phyloP scores from a whole-genome alignment of 148 eudicot genomes.

The Rheum nobile region DNA sequence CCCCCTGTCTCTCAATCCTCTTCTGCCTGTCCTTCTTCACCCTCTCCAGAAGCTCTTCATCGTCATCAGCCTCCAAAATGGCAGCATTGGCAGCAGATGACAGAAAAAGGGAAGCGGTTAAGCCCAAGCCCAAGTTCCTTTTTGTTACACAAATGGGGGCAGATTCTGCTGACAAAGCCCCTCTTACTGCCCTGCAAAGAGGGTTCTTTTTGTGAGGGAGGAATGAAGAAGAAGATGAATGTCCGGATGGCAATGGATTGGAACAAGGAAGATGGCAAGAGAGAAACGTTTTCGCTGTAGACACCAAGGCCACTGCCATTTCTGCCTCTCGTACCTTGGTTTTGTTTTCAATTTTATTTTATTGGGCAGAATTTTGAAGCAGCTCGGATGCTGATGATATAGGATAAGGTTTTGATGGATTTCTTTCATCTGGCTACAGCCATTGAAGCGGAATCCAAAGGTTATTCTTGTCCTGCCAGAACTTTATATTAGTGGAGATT shows the following conservation, averaged over 20 bases:
- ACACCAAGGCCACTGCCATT: conserved; percentile 61
- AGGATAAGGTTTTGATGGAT: conserved; percentile 5
- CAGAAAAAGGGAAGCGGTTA: conserved; percentile 40
- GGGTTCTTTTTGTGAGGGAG: conserved; percentile 6
- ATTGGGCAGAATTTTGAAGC: conserved; percentile 12
- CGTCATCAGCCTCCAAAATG: conserved; percentile 86
- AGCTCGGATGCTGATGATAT: neutral
- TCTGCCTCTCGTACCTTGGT: neutral
- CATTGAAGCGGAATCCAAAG: too few relatives aligned
- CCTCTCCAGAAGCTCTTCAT: conserved; percentile 74
- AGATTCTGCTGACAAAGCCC: conserved; percentile 9
- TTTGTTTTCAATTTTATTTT: conserved; percentile 5
- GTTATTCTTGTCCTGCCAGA: too few relatives aligned
- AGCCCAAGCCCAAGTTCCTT: conserved; percentile 44
- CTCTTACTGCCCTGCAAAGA: conserved; percentile 25
- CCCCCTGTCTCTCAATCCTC: conserved; percentile 74
- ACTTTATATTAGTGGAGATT: too few relatives aligned
- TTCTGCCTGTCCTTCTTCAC: conserved; percentile 85
- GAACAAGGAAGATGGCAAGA: conserved; percentile 19
- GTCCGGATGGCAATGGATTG: conserved; percentile 14
- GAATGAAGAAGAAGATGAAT: conserved; percentile 15
- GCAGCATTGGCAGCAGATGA: conserved; percentile 45
- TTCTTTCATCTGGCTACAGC: too few relatives aligned
- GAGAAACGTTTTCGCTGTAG: conserved; percentile 41
- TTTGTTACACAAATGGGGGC: conserved; percentile 19